Conservation (phyloP, 192 early-diverging fungal genomes). For the Backusella luteola region DNA sequence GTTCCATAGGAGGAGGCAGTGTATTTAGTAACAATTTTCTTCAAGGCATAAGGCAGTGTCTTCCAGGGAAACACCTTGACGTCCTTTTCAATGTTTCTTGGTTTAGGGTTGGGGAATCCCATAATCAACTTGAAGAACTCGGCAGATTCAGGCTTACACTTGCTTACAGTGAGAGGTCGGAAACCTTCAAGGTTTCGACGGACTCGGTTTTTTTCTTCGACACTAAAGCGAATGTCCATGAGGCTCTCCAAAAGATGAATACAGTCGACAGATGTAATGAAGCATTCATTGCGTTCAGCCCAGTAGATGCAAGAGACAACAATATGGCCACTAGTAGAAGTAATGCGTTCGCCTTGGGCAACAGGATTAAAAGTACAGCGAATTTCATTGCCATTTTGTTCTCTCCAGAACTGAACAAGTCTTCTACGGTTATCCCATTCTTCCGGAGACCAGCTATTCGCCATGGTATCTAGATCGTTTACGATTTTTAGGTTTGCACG, state of each 20-base stretch:
- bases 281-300: conserved; percentile 67
- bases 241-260: conserved; percentile 70
- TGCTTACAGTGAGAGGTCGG: conserved; percentile 72
- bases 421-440: conserved; percentile 64
- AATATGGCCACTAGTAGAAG: conserved; percentile 30
- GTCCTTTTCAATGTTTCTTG: conserved; percentile 84
- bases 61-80: conserved; percentile 85
- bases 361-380: conserved; percentile 66
- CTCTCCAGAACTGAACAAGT: conserved; percentile 73
- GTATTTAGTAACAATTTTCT: conserved; percentile 78
- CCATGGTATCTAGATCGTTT: conserved; percentile 65
- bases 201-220: conserved; percentile 84
- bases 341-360: conserved; percentile 45
- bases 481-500: conserved; percentile 65
- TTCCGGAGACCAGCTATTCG: conserved; percentile 61
- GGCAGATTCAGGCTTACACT: conserved; percentile 66
- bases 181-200: conserved; percentile 82
- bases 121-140: conserved; percentile 80
- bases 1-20: conserved; percentile 24
- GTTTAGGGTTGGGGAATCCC: conserved; percentile 76
- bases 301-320: conserved; percentile 80
- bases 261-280: conserved; percentile 76
- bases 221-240: conserved; percentile 69
- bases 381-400: conserved; percentile 63
- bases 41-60: conserved; percentile 60